A percentile compares a stretch with the other conserved stretches of the same genome.
phyloP scores from a whole-genome alignment of 257 asterid species.

The Catharanthus roseus region DNA sequence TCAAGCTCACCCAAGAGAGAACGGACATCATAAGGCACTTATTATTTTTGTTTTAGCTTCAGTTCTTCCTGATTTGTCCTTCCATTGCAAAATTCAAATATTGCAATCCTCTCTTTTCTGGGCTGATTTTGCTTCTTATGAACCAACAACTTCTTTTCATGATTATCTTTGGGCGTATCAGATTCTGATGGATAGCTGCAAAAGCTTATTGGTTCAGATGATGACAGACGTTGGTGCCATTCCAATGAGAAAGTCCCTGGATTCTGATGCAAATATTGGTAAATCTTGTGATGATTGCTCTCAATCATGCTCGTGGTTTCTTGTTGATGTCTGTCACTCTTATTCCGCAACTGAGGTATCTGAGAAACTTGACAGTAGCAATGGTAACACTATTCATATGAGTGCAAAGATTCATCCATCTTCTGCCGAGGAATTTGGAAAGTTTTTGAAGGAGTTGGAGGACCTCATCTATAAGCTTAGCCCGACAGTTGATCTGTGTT shows the following conservation, averaged over 20 bases:
- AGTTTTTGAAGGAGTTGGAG: constrained; percentile 44
- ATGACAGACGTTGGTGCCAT: constrained; percentile 53
- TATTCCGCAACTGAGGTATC: constrained; percentile 30
- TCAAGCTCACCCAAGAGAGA: constrained; percentile 31
- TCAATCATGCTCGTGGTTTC: constrained; percentile 47
- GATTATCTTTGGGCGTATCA: constrained; percentile 87
- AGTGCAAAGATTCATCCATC: constrained; percentile 36
- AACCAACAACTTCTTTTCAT: constrained; percentile 47
- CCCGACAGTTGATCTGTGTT: constrained; percentile 66
- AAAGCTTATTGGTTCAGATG: constrained; percentile 42
- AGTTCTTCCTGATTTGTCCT: constrained; percentile 66
- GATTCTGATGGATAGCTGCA: constrained; percentile 69
- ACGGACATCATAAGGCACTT: constrained; percentile 52
- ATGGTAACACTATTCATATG: constrained; percentile 27
- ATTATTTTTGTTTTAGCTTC: constrained; percentile 72
- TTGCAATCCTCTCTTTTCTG: constrained; percentile 45
- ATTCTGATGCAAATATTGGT: constrained; percentile 38
- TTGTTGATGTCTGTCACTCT: constrained; percentile 44
- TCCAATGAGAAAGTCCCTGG: constrained; percentile 44
- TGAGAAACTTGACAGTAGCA: constrained; percentile 32
- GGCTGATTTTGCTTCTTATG: constrained; percentile 66
- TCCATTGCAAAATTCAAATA: constrained; percentile 47
- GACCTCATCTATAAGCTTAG: constrained; percentile 53
- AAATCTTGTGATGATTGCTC: constrained; percentile 33
- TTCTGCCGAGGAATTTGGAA: constrained; percentile 43